phyloP scores from a whole-genome alignment of 2,329 filamentous ascomycete species.

The Cryphonectria carpinicola region DNA sequence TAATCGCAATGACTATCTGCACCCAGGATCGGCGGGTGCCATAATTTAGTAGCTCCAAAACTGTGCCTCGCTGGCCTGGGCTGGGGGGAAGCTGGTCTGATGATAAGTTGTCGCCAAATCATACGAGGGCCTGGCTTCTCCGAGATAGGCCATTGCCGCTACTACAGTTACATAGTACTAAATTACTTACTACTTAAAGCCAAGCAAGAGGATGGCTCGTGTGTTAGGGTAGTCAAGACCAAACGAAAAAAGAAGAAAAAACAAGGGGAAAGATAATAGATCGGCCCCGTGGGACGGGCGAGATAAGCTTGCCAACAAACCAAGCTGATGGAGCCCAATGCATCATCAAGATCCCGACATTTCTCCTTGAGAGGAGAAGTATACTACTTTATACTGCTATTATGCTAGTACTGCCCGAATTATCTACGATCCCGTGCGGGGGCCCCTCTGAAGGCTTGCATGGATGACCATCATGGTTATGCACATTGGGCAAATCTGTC shows the following conservation, averaged over 20 bases:
- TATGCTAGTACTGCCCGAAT: neutral
- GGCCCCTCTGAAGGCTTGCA: neutral
- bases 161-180: neutral
- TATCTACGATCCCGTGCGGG: neutral
- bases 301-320: conserved; percentile 23
- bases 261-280: conserved; percentile 8
- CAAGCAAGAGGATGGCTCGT: neutral
- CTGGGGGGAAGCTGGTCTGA: conserved; percentile 6
- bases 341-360: conserved; percentile 15
- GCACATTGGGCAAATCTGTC: neutral
- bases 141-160: conserved; percentile 26
- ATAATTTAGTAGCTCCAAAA: neutral
- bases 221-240: conserved; percentile 1
- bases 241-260: neutral
- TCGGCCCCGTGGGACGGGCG: neutral
- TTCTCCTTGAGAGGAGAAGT: conserved; percentile 11
- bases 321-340: conserved; percentile 4
- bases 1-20: conserved; percentile 1
- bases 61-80: conserved; percentile 9
- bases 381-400: neutral
- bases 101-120: conserved; percentile 14
- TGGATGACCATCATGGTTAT: neutral
- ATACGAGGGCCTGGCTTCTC: conserved; percentile 15
- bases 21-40: neutral
- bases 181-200: neutral